Base-by-base conservation (phyloP, 2,329 filamentous ascomycete genomes). In the Beauveria asiatica region DNA sequence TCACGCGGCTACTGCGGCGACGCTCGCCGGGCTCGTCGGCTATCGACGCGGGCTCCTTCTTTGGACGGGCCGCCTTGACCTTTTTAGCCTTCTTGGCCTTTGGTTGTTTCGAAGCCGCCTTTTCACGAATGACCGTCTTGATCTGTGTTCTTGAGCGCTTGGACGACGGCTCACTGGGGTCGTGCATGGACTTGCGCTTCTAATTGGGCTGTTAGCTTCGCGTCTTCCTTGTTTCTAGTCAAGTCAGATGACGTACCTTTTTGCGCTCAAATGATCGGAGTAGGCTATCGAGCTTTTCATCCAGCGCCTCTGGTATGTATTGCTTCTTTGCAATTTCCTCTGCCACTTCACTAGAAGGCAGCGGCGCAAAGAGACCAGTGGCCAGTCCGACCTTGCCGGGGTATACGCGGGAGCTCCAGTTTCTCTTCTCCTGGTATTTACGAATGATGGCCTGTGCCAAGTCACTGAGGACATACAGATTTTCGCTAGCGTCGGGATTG, bases 291-390 rank as follows among this genome's bases (percentile, higher is more conserved):
- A 97, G 78, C 58, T 83, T 80, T 62, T 92, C 88, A 45, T 90
- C 88, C 19, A 90, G 73, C 25, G 87, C 88, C 16, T 92, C 87
- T 1, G 90, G 87, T 11, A 96, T 81, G 70, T 89, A 96, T 61
- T 88, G 87, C 77, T 88, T 95, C 71, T 91, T 87, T 0, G 92
- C 91, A 68, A 96, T 92, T 67, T 90, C 84, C 69, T 94, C 89
- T 1, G 92, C 92, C 53, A 85, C 83, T 33, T 87, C 83, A 67
- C 95, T 92, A 63, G 83, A 90, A 21, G 86, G 82, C 64, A 97
- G 81, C 3, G 85, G 79, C 17, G 82, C 81, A 72, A 94, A 97
- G 17, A 97, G 80, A 1, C 88, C 88, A 30, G 84, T 82, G 0
- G 94, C 92, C 61, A 97, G 76, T 17, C 89, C 86, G 62, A 94